Evolutionary conservation across 495 filamentous ascomycete genomes (phyloP).

Genomic region (Podospora australis): DNA sequence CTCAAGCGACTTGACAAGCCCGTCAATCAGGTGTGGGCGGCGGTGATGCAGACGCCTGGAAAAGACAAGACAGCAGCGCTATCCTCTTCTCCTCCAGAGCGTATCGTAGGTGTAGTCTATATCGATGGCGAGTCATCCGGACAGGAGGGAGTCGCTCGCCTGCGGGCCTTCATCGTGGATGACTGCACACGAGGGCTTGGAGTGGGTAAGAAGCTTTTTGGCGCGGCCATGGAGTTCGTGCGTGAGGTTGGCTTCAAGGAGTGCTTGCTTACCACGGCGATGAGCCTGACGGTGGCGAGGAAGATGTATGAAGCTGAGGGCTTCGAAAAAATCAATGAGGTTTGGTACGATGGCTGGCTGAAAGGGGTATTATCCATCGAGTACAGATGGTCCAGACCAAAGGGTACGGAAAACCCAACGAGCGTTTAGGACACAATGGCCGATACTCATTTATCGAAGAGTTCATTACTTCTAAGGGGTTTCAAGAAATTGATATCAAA

Average conservation of each 20-base stretch:
- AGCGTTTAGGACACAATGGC: too few relatives aligned
- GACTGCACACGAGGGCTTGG: slow-evolving; percentile 17
- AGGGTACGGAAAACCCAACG: neutral
- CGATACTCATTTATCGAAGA: too few relatives aligned
- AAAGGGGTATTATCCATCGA: slow-evolving; percentile 9
- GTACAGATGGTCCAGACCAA: slow-evolving; percentile 18
- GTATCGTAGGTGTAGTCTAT: slow-evolving; percentile 25
- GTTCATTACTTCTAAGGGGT: too few relatives aligned
- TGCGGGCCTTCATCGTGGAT: slow-evolving; percentile 32
- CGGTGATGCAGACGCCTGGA: slow-evolving; percentile 9
- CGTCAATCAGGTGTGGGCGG: slow-evolving; percentile 23
- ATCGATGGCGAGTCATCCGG: slow-evolving; percentile 21
- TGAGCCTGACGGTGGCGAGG: slow-evolving; percentile 13
- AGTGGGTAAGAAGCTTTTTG: slow-evolving; percentile 21
- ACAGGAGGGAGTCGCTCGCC: slow-evolving; percentile 9
- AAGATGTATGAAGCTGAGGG: slow-evolving; percentile 23
- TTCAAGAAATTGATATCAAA: too few relatives aligned
- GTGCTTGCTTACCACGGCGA: slow-evolving; percentile 20
- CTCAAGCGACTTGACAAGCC: slow-evolving; percentile 18
- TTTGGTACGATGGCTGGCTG: slow-evolving; percentile 4
- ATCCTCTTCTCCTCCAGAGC: neutral
- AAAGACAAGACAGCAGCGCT: too few relatives aligned
- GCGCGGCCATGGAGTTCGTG: slow-evolving; percentile 27
- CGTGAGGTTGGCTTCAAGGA: slow-evolving; percentile 17
- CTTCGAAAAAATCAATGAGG: slow-evolving; percentile 12